Evolutionary conservation across 352 stramenopile species (phyloP).

Genomic region (Globisporangium ultimum): DNA sequence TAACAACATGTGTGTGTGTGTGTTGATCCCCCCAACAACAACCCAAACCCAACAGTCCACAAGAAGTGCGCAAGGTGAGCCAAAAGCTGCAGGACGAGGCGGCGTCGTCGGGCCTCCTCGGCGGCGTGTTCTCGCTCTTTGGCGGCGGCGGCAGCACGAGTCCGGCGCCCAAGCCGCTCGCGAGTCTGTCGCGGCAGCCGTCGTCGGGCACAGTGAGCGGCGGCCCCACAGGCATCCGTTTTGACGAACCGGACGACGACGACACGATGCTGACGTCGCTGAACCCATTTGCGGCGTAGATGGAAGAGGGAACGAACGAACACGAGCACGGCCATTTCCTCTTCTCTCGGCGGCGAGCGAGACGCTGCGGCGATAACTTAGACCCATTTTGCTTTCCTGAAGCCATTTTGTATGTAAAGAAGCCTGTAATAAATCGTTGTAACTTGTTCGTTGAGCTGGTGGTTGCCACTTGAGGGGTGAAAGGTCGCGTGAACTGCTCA

Average conservation of each 20-base stretch:
- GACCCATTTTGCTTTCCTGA: too few relatives aligned
- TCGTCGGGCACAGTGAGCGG: slow-evolving; percentile 35
- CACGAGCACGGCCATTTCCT: too few relatives aligned
- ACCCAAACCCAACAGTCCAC: slow-evolving; percentile 24
- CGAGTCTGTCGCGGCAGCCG: slow-evolving; percentile 30
- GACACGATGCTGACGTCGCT: slow-evolving; percentile 41
- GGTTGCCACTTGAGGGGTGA: too few relatives aligned
- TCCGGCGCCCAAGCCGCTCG: slow-evolving; percentile 45
- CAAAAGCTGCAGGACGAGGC: slow-evolving; percentile 31
- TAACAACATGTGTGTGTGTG: too few relatives aligned
- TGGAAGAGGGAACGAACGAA: not conserved
- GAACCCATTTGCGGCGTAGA: slow-evolving; percentile 62
- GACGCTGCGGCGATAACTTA: too few relatives aligned
- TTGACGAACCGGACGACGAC: slow-evolving; percentile 45
- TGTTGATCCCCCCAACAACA: not conserved
- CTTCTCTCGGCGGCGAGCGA: too few relatives aligned
- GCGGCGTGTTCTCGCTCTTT: slow-evolving; percentile 76
- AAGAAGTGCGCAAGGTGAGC: slow-evolving; percentile 61
- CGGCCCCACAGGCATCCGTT: slow-evolving; percentile 25
- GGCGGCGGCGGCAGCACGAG: slow-evolving; percentile 24
- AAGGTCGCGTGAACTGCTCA: not conserved
- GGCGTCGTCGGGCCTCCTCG: slow-evolving; percentile 46
- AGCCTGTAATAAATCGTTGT: too few relatives aligned
- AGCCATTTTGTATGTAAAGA: too few relatives aligned
- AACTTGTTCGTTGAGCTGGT: too few relatives aligned